These are phyloP conservation scores for Hypoxylon rubiginosum DNA, from an alignment of 2,329 filamentous ascomycete species.

Conservation along the genomic window DNA sequence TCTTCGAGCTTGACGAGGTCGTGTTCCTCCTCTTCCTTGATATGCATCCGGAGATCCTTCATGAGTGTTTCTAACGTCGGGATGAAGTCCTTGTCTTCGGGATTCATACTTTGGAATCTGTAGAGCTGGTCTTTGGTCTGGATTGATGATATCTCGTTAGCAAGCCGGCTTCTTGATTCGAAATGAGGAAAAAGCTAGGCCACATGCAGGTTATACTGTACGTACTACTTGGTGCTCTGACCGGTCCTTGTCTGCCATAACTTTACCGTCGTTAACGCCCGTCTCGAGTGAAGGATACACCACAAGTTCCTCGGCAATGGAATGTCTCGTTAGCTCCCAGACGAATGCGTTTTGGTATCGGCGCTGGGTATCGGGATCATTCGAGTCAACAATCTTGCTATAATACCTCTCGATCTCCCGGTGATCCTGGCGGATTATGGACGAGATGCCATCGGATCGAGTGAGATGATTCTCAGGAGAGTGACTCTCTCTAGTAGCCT, in stretches of 20 bases:
- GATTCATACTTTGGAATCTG: slow-evolving; percentile 59
- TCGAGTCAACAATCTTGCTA: slow-evolving; percentile 57
- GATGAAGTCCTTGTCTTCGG: slow-evolving; percentile 56
- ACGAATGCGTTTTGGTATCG: slow-evolving; percentile 65
- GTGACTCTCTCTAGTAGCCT: slow-evolving; percentile 8
- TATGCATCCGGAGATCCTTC: slow-evolving; percentile 57
- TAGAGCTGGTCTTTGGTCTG: slow-evolving; percentile 62
- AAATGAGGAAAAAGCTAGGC: neutral
- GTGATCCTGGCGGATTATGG: slow-evolving; percentile 43
- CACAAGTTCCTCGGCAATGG: slow-evolving; percentile 64
- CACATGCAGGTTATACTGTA: slow-evolving; percentile 2
- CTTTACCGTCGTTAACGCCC: slow-evolving; percentile 55
- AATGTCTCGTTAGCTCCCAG: slow-evolving; percentile 66
- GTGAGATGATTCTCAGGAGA: slow-evolving; percentile 10
- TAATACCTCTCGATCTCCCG: slow-evolving; percentile 53
- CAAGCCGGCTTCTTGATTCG: neutral
- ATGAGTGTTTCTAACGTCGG: slow-evolving; percentile 59
- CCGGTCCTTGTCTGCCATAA: slow-evolving; percentile 58
- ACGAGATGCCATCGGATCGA: slow-evolving; percentile 25
- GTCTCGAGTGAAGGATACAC: slow-evolving; percentile 63
- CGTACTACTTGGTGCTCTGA: slow-evolving; percentile 45
- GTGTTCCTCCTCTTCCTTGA: slow-evolving; percentile 59
- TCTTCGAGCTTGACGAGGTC: slow-evolving; percentile 60
- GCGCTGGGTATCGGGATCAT: slow-evolving; percentile 57
- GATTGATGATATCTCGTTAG: slow-evolving; percentile 17